Percentiles rank a stretch among this genome's conserved stretches.
These are phyloP conservation scores for Pisolithus marmoratus DNA, from an alignment of 768 basidiomycete genomes.

Conservation along the genomic window DNA sequence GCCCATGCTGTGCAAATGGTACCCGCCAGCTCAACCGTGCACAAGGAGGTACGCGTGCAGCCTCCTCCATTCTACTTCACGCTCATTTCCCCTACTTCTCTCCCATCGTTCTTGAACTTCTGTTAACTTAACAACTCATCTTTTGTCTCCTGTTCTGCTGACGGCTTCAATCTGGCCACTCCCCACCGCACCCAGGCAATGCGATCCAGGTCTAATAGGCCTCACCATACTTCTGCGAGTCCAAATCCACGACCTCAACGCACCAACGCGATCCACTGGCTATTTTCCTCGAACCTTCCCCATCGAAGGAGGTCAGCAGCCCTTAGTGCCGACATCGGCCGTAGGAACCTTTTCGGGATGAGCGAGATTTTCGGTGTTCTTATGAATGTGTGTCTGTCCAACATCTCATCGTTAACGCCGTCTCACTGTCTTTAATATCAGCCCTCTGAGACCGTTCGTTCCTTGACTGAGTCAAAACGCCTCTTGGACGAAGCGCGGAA, in stretches of 20 bases:
- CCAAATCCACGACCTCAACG: slow-evolving; percentile 26
- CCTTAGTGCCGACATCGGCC: slow-evolving; percentile 54
- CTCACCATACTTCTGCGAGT: slow-evolving; percentile 20
- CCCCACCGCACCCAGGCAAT: slow-evolving; percentile 10
- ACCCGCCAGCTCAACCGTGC: slow-evolving; percentile 18
- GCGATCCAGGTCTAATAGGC: slow-evolving; percentile 21
- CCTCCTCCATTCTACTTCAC: slow-evolving; percentile 14
- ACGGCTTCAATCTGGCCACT: slow-evolving; percentile 8
- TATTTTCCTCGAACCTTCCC: slow-evolving; percentile 71
- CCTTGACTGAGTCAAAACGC: slow-evolving; percentile 70
- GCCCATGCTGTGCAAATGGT: slow-evolving; percentile 19
- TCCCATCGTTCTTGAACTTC: slow-evolving; percentile 3
- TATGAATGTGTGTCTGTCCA: slow-evolving; percentile 51
- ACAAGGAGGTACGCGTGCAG: slow-evolving; percentile 17
- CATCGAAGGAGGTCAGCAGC: slow-evolving; percentile 53
- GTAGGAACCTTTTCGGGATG: slow-evolving; percentile 74
- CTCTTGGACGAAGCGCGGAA: slow-evolving; percentile 73
- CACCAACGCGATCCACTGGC: slow-evolving; percentile 56
- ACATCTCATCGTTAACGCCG: neutral
- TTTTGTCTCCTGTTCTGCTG: slow-evolving; percentile 6
- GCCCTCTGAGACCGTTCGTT: slow-evolving; percentile 77
- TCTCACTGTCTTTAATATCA: slow-evolving; percentile 26
- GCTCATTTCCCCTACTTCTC: slow-evolving; percentile 8
- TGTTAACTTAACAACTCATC: slow-evolving; percentile 1
- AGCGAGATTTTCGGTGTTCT: slow-evolving; percentile 73